Evolutionary conservation across 108 stramenopile species (phyloP), one percentile per base, ranked within the genome.

Genomic region (Stephanodiscus triporus): DNA sequence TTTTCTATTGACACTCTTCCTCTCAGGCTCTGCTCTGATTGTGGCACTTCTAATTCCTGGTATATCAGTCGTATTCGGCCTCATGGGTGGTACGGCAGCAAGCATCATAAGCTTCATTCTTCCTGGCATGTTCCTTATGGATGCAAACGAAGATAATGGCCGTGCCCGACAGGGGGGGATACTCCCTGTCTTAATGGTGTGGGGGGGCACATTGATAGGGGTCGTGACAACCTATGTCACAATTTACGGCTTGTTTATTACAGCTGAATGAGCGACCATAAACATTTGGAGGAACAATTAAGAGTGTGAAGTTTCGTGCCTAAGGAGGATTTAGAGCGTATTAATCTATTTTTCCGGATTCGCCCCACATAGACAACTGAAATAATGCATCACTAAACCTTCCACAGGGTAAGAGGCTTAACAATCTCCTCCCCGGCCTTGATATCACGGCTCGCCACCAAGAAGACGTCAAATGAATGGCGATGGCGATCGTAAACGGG

Each of bases 401-500:
- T 29, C 55, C 55, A 56, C 55, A 56, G 14, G 29, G 13, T 7
- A 26, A 10, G 27, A 29, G 55, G 55, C 24, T 56, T 56, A 26
- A 56, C 55, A 56, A 59, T 37, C 37, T 59, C 58, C 34, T 59
- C 34, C 17, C 58, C 93, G 60, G 78, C 82, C 48, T 84, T 65
- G 40, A 94, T 90, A 50, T 91, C 89, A 38, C 82, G 66, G 50
- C 87, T 89, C 10, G 93, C 91, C n/a, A 92, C 91, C 65, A 91
- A 76, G 66, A 91, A 90, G 10, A 91, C 83, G 76, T 94, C 93
- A 69, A 91, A 89, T n/a, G 84, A 85, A 57, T 89, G 66, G 9
- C 85, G 87, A 66, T 89, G 87, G 45, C 92, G 87, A 59, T 94
- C 90, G 67, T 94, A 94, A 17, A 94, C 92, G 34, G 92, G 92